A percentile compares a stretch with the other conserved stretches of the same genome.
Conservation (phyloP, 805 yeast genomes). For the Komagataella pseudopastoris region DNA sequence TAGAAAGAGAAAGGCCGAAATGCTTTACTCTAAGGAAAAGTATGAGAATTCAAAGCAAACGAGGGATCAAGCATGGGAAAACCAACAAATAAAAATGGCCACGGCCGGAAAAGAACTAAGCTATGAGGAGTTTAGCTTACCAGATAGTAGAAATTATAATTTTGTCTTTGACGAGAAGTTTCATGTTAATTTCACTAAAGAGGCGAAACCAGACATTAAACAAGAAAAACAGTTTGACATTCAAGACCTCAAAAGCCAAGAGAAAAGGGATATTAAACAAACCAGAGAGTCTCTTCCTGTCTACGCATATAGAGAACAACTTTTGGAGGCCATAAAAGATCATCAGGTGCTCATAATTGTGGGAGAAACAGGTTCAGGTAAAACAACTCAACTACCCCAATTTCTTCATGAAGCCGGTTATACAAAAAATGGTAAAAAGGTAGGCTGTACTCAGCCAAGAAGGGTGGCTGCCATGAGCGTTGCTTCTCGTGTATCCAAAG, state of each 20-base stretch:
- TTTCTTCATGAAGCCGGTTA: conserved; percentile 76
- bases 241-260: conserved; percentile 20
- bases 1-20: conserved; percentile 36
- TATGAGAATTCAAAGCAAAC: conserved; percentile 9
- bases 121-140: conserved; percentile 7
- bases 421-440: conserved; percentile 33
- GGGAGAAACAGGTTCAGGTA: conserved; percentile 96
- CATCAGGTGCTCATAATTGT: conserved; percentile 73
- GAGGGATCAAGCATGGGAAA: conserved; percentile 32
- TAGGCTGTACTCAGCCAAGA: conserved; percentile 91
- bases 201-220: conserved; percentile 19
- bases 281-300: conserved; percentile 67
- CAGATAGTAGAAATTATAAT: conserved; percentile 40
- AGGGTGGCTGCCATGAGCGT: conserved; percentile 91
- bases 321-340: conserved; percentile 43
- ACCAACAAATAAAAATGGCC: conserved; percentile 22
- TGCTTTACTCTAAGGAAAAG: conserved; percentile 25
- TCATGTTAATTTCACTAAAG: conserved; percentile 39
- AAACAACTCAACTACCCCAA: conserved; percentile 89
- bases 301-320: conserved; percentile 41
- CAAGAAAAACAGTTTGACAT: conserved; percentile 19
- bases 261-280: conserved; percentile 22
- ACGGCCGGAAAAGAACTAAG: background rate
- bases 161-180: conserved; percentile 65
- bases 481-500: conserved; percentile 86